These are phyloP conservation scores for Salix purpurea DNA, from an alignment of 345 rosid genomes.

Conservation along the genomic window DNA sequence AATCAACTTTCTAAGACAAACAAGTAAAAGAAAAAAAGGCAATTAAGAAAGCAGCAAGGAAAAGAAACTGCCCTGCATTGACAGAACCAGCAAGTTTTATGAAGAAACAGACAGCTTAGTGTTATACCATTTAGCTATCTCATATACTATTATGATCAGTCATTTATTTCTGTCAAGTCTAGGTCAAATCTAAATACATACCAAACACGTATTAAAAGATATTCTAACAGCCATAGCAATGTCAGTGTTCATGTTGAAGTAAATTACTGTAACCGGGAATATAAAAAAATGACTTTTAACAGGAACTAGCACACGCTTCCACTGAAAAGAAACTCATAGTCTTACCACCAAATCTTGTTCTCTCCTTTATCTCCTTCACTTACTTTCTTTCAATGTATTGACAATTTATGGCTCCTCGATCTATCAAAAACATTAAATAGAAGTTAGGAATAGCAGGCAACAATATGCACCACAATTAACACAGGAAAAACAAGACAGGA, in stretches of 20 bases:
- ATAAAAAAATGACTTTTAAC: no score
- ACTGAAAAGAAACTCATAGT: not conserved
- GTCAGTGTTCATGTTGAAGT: not conserved
- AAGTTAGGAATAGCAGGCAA: not conserved
- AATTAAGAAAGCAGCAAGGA: not conserved
- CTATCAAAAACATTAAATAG: not conserved
- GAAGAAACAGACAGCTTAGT: not conserved
- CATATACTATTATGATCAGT: not conserved
- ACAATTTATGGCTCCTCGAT: slow-evolving; percentile 6
- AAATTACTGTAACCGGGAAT: not conserved
- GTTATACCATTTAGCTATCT: not conserved
- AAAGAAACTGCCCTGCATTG: not conserved
- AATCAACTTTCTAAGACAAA: not conserved
- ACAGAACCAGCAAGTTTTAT: not conserved
- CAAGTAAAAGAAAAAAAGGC: not conserved
- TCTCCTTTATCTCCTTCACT: not conserved
- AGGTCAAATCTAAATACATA: not conserved
- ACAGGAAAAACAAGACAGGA: not conserved
- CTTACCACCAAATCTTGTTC: slow-evolving; percentile 18
- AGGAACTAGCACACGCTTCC: not conserved
- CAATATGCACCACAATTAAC: not conserved
- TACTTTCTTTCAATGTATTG: not conserved
- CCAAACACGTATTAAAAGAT: not conserved
- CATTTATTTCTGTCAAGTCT: not conserved
- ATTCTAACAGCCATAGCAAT: not conserved